Base-by-base conservation (phyloP, 192 early-diverging fungal genomes). In the Haplosporangium gracile region DNA sequence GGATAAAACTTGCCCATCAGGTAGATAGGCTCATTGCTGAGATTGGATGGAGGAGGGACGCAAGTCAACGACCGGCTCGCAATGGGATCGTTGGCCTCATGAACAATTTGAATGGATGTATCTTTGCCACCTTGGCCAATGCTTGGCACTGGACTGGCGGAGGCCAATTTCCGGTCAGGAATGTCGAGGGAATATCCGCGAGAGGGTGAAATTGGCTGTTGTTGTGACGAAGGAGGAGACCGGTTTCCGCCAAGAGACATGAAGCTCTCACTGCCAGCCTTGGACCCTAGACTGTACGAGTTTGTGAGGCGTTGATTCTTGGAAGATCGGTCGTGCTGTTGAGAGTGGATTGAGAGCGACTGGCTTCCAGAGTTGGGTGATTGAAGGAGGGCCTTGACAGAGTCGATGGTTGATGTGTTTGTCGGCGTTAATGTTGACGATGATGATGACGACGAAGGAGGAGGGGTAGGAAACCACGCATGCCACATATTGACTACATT, bases 401-500 rank as follows among this genome's bases (percentile, higher is more conserved):
- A 29, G 43, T 65, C 60, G 60, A 65, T 24, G 39, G 82, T 20
- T 10, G 26, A 22, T 55, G 70, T 68, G 11, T 74, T 34, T 18
- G 77, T 38, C n/a, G 83, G 76, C 13, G 83, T 72, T 57, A 74
- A 15, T 40, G 78, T 63, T 29, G 74, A 72, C 36, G 79, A 43
- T 16, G 72, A 73, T 7, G 75, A 76, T 11, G 40, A 51, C n/a
- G 74, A 75, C 11, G 75, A 32, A 22, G 39, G 38, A 60, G 76
- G 51, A 13, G 74, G 78, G 1, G 70, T 68, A 15, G 83, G 75
- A 47, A 86, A 81, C 84, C 84, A 86, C 10, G 84, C 75, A 74
- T 86, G 36, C 84, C 84, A 86, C 76, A 86, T 86, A 40, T 86
- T 86, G 40, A 86, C 84, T 0, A 86, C 84, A 42, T 86, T 86